A percentile compares a stretch with the other conserved stretches of the same genome.
Conservation (phyloP, 192 early-diverging fungal species). For the Rhizophlyctis rosea region DNA sequence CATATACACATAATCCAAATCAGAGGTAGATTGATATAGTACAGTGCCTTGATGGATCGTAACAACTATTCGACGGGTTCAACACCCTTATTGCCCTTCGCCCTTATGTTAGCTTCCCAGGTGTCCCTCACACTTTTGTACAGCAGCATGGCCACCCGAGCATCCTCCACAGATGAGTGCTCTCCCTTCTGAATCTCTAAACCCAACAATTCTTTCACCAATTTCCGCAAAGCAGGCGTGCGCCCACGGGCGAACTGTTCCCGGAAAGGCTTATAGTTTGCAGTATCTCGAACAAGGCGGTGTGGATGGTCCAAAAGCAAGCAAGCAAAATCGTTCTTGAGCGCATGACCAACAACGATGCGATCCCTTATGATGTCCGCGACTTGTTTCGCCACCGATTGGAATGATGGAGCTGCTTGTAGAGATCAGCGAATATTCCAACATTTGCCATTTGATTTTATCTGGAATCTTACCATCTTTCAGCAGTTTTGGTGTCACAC, state of each 20-base stretch:
- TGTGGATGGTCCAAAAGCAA: conserved; percentile 81
- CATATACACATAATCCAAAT: too few relatives aligned
- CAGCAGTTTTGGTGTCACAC: conserved; percentile 80
- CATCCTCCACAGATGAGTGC: conserved; percentile 92
- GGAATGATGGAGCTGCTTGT: conserved; percentile 61
- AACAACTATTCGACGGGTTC: too few relatives aligned
- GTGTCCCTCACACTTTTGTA: conserved; percentile 77
- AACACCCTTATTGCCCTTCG: too few relatives aligned
- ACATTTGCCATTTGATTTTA: background rate
- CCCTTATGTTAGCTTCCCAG: too few relatives aligned
- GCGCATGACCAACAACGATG: conserved; percentile 87
- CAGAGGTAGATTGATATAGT: too few relatives aligned
- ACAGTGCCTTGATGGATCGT: too few relatives aligned
- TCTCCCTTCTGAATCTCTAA: conserved; percentile 82
- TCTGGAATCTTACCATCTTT: conserved; percentile 32
- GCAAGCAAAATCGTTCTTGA: conserved; percentile 80
- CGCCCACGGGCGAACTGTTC: conserved; percentile 60
- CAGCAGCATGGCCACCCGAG: conserved; percentile 82
- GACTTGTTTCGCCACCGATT: conserved; percentile 74
- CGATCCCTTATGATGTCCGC: conserved; percentile 80
- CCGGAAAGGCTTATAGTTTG: conserved; percentile 72
- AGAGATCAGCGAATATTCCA: background rate
- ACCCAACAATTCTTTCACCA: conserved; percentile 71
- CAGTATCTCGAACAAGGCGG: conserved; percentile 77
- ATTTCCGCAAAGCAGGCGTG: conserved; percentile 66